Base-by-base conservation (phyloP, 257 asterid species). In the Solanum phureja region DNA sequence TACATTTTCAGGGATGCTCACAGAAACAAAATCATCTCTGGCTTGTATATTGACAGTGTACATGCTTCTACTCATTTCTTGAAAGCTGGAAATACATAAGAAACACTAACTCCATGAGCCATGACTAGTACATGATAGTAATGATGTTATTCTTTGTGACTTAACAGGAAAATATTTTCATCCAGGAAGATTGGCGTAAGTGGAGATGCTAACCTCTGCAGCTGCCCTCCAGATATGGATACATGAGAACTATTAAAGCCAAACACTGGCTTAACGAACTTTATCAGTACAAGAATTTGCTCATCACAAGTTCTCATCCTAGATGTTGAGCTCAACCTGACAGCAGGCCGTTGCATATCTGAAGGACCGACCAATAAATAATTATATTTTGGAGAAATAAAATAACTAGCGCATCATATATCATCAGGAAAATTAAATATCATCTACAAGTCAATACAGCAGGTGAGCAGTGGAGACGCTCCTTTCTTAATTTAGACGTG, bases 321-420 rank as follows among this genome's bases (percentile, higher is more conserved):
- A 83, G 96, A 91, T 14, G 96, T 92, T 12, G 98, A 93, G 92
- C 95, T 97, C 91, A 97, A 92, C 89, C 76, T 93, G 86, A 97
- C 98, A 19, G 89, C 76, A 44, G 99, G 99, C 88, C 97, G 92
- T 92, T 92, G 90, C 86, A 95, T 92, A 92, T 97, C 99, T 95
- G 90, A 76, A 85, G 83, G 85, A 83, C 58, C 83, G 82, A 83
- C 58, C 86, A 49, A 84, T 74, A n/a, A 90, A 86, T 86, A 62
- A 87, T 8, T 66, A 75, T 91, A 64, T 44, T 24, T 46, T 3
- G 40, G 38, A 79, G 85, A 79, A 79, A 79, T 35, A 1, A 16
- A 79, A 27, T 27, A 44, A 79, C 40, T 16, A 3, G 40, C 40
- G 1, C 1, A 44, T 27, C 85, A 79, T 27, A 14, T 0, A 46